These are phyloP conservation scores for Leccinum aurantiacum DNA, from an alignment of 768 basidiomycete genomes.

Conservation along the genomic window DNA sequence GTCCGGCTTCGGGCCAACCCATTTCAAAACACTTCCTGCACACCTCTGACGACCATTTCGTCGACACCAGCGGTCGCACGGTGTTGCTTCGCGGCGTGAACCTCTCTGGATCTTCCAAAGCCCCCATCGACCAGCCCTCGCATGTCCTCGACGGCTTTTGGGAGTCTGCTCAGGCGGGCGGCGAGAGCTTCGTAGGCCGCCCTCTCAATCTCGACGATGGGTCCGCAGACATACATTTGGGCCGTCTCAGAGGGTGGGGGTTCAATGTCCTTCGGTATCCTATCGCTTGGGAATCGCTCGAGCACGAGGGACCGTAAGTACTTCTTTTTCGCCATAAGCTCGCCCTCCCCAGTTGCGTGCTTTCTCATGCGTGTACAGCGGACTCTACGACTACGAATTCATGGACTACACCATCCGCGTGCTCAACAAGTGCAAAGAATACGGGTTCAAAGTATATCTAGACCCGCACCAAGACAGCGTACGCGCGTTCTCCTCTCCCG, in stretches of 20 bases:
- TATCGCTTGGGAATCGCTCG: conserved; percentile 94
- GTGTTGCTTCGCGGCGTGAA: conserved; percentile 93
- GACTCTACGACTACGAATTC: conserved; percentile 85
- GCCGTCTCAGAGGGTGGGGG: conserved; percentile 88
- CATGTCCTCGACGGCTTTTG: conserved; percentile 76
- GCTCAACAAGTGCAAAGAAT: conserved; percentile 86
- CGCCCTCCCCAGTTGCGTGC: not conserved
- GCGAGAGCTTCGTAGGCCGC: conserved; percentile 68
- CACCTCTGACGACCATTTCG: conserved; percentile 66
- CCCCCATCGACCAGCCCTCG: conserved; percentile 69
- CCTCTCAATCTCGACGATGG: conserved; percentile 86
- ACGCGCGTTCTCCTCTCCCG: conserved; percentile 33
- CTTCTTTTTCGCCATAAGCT: not conserved
- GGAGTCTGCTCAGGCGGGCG: conserved; percentile 71
- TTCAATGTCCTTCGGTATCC: conserved; percentile 83
- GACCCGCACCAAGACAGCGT: conserved; percentile 97
- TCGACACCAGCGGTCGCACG: conserved; percentile 73
- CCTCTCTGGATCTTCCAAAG: conserved; percentile 85
- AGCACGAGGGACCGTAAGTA: conserved; percentile 93
- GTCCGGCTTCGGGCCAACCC: conserved; percentile 19
- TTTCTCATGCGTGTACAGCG: conserved; percentile 43
- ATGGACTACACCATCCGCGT: conserved; percentile 90
- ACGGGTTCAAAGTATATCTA: conserved; percentile 89
- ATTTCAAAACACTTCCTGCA: conserved; percentile 47
- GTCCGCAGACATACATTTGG: conserved; percentile 81